Base-by-base conservation (phyloP, 2,329 filamentous ascomycete species). In the Mariannaea elegans region DNA sequence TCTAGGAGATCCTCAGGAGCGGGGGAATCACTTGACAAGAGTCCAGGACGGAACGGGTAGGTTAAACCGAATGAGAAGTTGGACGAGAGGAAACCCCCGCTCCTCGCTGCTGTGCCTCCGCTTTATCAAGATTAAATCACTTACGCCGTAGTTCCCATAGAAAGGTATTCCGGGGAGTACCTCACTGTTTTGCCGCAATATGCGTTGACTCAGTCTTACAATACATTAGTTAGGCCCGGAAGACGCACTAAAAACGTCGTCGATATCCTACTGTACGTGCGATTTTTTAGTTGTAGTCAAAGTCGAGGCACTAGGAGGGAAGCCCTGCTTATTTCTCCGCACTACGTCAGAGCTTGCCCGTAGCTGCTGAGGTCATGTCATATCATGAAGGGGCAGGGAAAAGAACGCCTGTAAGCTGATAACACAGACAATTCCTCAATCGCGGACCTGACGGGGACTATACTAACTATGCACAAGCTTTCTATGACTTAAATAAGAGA, bases 291-390 rank as follows among this genome's bases (percentile, higher is more conserved):
- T 24, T 23, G 38, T 9, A 10, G 18, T 6, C 16, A 29, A 9
- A 18, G 10, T 18, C 18, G 23, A 41, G 16, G 27, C 38, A 52
- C 38, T 47, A 41, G 34, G 21, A 23, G 14, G 29, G 12, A 21
- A 14, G 16, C 7, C 19, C 32, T 42, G 12, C 7, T 12, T 9
- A 5, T 38, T 21, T 45, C 27, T 48, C 21, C 27, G 56, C 42
- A 48, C 44, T 34, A 52, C 56, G 49, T 53, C 56, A 59, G 34
- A 48, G 27, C 53, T 39, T 16, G 7, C 38, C 24, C 24, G 5
- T 27, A 19, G 16, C 38, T 6, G 38, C 38, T 41, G 19, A 53
- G 42, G 44, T 32, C 42, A 48, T 36, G 36, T 44, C 49, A 31
- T 44, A 29, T 42, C 41, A 27, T 23, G 47, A 13, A 23, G 10